These are phyloP conservation scores for Aspergillus versicolor DNA, from an alignment of 2,329 filamentous ascomycete species.

Conservation along the genomic window DNA sequence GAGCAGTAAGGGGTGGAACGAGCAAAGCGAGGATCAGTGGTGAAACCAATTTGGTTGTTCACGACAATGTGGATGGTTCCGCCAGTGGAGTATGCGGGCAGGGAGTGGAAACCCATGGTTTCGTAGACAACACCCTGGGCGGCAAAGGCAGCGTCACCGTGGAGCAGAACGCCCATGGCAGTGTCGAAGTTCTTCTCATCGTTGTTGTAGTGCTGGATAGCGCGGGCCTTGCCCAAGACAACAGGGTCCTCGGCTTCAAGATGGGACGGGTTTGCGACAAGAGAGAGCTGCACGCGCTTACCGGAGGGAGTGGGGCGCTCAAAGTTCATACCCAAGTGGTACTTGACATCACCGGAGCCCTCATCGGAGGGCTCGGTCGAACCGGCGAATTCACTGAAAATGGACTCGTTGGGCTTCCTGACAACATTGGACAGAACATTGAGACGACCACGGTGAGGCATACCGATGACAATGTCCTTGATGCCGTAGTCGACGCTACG, in stretches of 20 bases:
- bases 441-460: conserved; percentile 97
- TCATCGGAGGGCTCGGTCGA: conserved; percentile 85
- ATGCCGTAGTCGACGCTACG: conserved; percentile 97
- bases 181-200: conserved; percentile 85
- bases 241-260: conserved; percentile 97
- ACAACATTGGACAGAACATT: conserved; percentile 99
- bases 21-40: conserved; percentile 94
- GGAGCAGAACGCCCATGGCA: conserved; percentile 92
- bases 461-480: conserved; percentile 98
- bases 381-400: conserved; percentile 97
- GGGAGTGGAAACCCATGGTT: conserved; percentile 93
- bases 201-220: conserved; percentile 98
- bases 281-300: conserved; percentile 97
- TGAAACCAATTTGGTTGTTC: conserved; percentile 99
- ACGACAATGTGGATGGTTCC: conserved; percentile 96
- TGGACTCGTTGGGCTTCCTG: conserved; percentile 98
- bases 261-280: conserved; percentile 98
- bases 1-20: conserved; percentile 98
- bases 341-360: conserved; percentile 98
- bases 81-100: conserved; percentile 94
- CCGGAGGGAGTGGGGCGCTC: conserved; percentile 96
- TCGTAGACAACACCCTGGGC: conserved; percentile 98
- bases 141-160: conserved; percentile 96
- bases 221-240: conserved; percentile 93
- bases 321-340: conserved; percentile 99